These are phyloP conservation scores for Microdochium bolleyi DNA, from an alignment of 2,329 filamentous ascomycete genomes.

Conservation along the genomic window DNA sequence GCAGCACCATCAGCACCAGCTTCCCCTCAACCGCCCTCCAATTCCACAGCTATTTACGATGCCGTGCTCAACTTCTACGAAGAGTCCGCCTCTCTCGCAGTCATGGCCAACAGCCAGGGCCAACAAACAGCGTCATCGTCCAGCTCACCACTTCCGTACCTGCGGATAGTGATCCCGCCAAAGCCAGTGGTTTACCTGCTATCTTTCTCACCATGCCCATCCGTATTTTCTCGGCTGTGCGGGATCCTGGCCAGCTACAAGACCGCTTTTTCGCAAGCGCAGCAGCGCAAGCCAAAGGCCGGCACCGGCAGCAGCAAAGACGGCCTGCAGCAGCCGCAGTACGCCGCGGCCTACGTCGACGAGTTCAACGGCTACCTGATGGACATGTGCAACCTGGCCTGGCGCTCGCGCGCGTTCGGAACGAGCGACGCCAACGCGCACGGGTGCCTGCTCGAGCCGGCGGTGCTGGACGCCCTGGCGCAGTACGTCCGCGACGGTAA, in stretches of 20 bases:
- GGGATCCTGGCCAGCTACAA: constrained; percentile 67
- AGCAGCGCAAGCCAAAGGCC: constrained; percentile 18
- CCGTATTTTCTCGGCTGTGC: constrained; percentile 60
- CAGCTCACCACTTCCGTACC: constrained; percentile 35
- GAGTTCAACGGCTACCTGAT: constrained; percentile 78
- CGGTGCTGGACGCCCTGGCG: constrained; percentile 35
- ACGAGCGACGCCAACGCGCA: constrained; percentile 53
- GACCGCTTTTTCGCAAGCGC: constrained; percentile 37
- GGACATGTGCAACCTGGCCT: constrained; percentile 79
- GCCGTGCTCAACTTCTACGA: constrained; percentile 65
- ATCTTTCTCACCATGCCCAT: constrained; percentile 56
- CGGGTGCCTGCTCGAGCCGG: constrained; percentile 40
- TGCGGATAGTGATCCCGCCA: constrained; percentile 62
- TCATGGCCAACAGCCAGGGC: not conserved
- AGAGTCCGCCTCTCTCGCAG: constrained; percentile 45
- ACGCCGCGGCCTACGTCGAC: constrained; percentile 53
- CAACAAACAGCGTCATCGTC: not conserved
- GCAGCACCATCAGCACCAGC: constrained; percentile 20
- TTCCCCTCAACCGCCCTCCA: constrained; percentile 31
- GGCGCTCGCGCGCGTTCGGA: constrained; percentile 67
- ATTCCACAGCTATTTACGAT: not conserved
- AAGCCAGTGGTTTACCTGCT: constrained; percentile 62
- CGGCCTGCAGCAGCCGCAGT: constrained; percentile 24
- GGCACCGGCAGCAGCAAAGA: constrained; percentile 7
- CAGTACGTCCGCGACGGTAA: constrained; percentile 42